Evolutionary conservation across 495 filamentous ascomycete genomes (phyloP), one percentile per base, ranked within the genome.

Genomic region (Talaromyces liani): DNA sequence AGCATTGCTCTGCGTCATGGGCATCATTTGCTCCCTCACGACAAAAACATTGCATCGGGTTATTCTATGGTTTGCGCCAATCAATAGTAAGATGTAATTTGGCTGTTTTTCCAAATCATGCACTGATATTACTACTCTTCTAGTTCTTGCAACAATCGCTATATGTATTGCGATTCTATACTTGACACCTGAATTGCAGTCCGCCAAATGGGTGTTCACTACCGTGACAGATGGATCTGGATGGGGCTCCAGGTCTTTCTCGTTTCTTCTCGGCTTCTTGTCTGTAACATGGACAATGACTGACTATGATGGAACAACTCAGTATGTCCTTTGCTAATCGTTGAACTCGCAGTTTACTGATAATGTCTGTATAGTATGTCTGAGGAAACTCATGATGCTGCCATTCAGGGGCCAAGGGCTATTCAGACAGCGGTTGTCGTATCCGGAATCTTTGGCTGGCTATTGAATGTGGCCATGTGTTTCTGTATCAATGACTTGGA

Each of bases 231-330:
- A 88, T 70, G 82, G 82, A n/a, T 87, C 85, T 12, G 86, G 86
- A 47, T 89, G 86, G 86, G 81, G 80, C 12, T 87, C 79, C 25
- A 86, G 83, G 65, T 71, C 77, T 14, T 88, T 88, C 64, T 88
- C 85, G 2, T 89, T 88, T 67, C 75, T 88, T 25, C 74, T 89
- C 25, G 86, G 86, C 6, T 91, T 91, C 67, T 75, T 91, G 12
- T 87, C 86, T 4, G 88, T 91, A 2, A 85, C 88, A 14, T 91
- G 87, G 87, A 87, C 84, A 10, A 89, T 90, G 87, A 90, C 87
- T 16, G 87, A 90, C 67, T 90, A 90, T 65, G 87, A 90, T 67
- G 87, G 85, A 29, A 90, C 87, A 0, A 89, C 87, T 16, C 87
- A 90, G 83, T 86, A 68, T 71, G 79, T 69, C 45, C 27, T 51